Evolutionary conservation across 225 moss, liverwort and hornwort genomes (phyloP).

Genomic region (Antitrichia curtipendula): DNA sequence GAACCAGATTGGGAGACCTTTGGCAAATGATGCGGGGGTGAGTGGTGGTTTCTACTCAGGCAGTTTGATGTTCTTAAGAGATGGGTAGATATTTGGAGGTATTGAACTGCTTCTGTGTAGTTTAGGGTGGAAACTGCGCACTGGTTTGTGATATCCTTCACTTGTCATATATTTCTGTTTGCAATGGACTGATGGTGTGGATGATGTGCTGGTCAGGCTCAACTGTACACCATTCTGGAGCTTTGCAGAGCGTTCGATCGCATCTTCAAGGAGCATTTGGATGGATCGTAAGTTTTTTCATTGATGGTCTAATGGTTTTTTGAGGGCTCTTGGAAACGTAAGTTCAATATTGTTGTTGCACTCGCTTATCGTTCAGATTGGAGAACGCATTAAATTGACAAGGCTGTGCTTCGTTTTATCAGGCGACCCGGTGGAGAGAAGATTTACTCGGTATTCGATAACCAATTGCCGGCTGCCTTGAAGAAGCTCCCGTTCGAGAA

Average conservation of each 20-base stretch:
- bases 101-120: not conserved
- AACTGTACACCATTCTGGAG: constrained; percentile 52
- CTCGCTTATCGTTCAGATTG: not conserved
- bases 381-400: not conserved
- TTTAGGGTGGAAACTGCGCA: not conserved
- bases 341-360: not conserved
- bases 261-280: constrained; percentile 60
- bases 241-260: constrained; percentile 56
- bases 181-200: not conserved
- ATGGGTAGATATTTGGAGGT: not conserved
- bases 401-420: not conserved
- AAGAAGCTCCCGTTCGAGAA: constrained; percentile 55
- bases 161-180: not conserved
- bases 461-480: constrained; percentile 51
- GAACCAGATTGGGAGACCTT: constrained; percentile 46
- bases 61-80: not conserved
- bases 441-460: constrained; percentile 45
- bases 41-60: not conserved
- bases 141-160: not conserved
- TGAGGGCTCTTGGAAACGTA: not conserved
- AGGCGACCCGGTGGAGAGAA: constrained; percentile 60
- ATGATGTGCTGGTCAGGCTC: constrained; percentile 27
- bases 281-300: constrained; percentile 39
- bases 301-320: not conserved
- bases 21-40: constrained; percentile 50